Percentiles rank a stretch among this genome's conserved stretches.
Evolutionary conservation across 2,329 filamentous ascomycete genomes (phyloP).

Genomic region (Nothomitra cinnamomea): DNA sequence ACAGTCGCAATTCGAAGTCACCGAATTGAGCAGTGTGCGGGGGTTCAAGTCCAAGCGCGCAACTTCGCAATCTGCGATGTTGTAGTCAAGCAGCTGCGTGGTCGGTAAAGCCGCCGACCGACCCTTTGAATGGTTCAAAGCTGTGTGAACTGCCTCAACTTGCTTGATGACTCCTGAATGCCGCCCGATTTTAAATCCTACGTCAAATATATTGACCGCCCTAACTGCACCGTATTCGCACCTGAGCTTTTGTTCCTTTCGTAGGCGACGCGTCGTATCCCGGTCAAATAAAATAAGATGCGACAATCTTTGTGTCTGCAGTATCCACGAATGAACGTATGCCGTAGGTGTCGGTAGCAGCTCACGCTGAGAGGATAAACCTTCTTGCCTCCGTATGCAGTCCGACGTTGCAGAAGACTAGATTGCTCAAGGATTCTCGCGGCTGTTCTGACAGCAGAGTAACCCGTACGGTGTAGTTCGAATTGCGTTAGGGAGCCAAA

Average conservation of each 20-base stretch:
- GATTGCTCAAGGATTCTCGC: conserved; percentile 1
- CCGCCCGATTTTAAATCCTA: background rate
- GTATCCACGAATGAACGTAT: background rate
- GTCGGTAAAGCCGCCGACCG: background rate
- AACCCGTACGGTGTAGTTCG: background rate
- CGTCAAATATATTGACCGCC: background rate
- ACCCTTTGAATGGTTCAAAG: background rate
- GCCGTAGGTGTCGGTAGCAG: background rate
- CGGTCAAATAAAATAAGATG: background rate
- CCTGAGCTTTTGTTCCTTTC: too few species aligned
- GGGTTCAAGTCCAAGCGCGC: too few species aligned
- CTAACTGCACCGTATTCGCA: background rate
- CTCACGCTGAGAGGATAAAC: background rate
- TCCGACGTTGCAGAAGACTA: background rate
- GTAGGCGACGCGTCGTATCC: background rate
- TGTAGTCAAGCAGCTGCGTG: too few species aligned
- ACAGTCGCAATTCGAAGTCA: background rate
- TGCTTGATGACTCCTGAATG: background rate
- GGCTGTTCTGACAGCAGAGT: background rate
- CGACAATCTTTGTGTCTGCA: background rate
- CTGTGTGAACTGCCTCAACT: background rate
- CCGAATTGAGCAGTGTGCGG: too few species aligned
- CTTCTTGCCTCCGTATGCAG: background rate
- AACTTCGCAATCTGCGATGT: too few species aligned
- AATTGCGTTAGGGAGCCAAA: background rate